phyloP scores from a whole-genome alignment of 495 filamentous ascomycete species.

The Pyrenula massariospora region DNA sequence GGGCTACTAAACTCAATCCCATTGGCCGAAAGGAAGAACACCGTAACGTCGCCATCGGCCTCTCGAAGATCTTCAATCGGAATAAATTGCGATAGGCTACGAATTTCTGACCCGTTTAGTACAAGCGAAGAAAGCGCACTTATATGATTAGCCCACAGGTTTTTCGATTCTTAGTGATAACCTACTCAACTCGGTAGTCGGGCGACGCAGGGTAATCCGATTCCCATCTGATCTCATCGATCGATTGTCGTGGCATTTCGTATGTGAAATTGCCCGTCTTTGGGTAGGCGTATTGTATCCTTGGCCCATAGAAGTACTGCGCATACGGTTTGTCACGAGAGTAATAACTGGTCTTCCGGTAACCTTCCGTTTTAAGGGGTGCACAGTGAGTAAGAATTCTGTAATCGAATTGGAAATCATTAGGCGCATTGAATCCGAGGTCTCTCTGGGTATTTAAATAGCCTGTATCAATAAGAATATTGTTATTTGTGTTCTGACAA shows the following conservation, averaged over 20 bases:
- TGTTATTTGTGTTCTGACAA: conserved; percentile 3
- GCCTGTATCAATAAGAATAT: conserved; percentile 12
- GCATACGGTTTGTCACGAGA: neutral
- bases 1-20: neutral
- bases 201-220: neutral
- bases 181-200: neutral
- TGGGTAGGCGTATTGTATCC: neutral
- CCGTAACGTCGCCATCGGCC: neutral
- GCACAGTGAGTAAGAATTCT: neutral
- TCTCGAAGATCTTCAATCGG: neutral
- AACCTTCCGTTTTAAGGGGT: neutral
- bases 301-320: neutral
- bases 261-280: no score
- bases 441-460: conserved; percentile 9
- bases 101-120: neutral
- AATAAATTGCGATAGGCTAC: neutral
- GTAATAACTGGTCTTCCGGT: neutral
- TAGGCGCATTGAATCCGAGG: conserved; percentile 8
- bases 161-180: neutral
- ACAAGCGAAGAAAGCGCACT: neutral
- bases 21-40: neutral
- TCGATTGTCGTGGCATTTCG: neutral
- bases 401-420: neutral
- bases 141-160: neutral
- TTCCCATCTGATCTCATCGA: neutral